A percentile compares a stretch with the other conserved stretches of the same genome.
These are phyloP conservation scores for Suillus tomentosus DNA, from an alignment of 768 basidiomycete genomes.

Conservation along the genomic window DNA sequence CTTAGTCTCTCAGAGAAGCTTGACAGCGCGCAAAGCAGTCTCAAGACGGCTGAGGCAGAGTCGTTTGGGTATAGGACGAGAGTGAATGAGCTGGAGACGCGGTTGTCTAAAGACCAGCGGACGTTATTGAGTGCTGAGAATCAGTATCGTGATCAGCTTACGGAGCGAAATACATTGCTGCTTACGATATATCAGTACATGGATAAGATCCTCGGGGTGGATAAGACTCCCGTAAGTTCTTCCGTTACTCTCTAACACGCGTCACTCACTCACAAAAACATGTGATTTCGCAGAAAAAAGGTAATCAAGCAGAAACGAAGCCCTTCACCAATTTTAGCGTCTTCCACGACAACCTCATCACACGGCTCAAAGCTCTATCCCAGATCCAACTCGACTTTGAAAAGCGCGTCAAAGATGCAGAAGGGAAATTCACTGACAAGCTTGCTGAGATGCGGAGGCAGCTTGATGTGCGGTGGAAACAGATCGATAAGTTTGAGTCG, in stretches of 20 bases:
- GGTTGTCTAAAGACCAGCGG: slow-evolving; percentile 82
- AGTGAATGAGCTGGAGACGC: slow-evolving; percentile 73
- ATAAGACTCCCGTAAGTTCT: slow-evolving; percentile 74
- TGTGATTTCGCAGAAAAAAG: slow-evolving; percentile 59
- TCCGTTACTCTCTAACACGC: background rate
- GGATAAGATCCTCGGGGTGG: slow-evolving; percentile 90
- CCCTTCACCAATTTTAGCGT: slow-evolving; percentile 92
- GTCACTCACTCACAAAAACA: background rate
- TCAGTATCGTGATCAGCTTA: slow-evolving; percentile 89
- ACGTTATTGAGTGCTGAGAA: slow-evolving; percentile 68
- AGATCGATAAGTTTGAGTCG: slow-evolving; percentile 90
- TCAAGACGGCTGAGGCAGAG: slow-evolving; percentile 74
- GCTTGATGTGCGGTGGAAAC: slow-evolving; percentile 85
- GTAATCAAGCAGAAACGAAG: slow-evolving; percentile 78
- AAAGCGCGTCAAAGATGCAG: slow-evolving; percentile 77
- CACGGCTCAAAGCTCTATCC: slow-evolving; percentile 79
- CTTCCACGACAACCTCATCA: slow-evolving; percentile 93
- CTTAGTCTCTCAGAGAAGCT: slow-evolving; percentile 89
- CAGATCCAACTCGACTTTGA: slow-evolving; percentile 89
- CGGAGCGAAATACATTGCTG: slow-evolving; percentile 89
- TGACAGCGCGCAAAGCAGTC: slow-evolving; percentile 61
- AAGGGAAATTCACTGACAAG: slow-evolving; percentile 70
- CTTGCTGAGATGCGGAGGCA: slow-evolving; percentile 81
- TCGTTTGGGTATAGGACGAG: slow-evolving; percentile 57
- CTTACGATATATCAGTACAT: slow-evolving; percentile 94